Conservation (phyloP, 306 rosid species). For the Betula pendula region DNA sequence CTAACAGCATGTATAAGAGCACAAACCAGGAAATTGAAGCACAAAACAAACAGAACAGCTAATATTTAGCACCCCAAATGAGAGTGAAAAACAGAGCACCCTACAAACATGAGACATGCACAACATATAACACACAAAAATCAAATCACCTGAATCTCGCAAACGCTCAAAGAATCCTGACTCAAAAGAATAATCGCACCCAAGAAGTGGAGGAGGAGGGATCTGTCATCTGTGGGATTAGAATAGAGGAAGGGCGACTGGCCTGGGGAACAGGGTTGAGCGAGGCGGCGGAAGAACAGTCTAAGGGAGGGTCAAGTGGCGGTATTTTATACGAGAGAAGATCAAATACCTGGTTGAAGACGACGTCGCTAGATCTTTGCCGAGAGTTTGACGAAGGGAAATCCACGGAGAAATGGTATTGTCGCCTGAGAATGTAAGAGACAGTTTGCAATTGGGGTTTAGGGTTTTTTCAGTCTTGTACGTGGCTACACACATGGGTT, state of each 20-base stretch:
- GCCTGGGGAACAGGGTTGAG: not conserved
- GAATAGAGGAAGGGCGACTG: too few species aligned
- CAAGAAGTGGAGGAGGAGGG: not conserved
- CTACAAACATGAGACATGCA: conserved; percentile 3
- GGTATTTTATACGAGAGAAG: conserved; percentile 1
- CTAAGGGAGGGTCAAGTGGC: conserved; percentile 27
- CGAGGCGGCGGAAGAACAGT: conserved; percentile 25
- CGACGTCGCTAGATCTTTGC: not conserved
- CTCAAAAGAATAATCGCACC: not conserved
- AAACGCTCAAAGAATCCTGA: conserved; percentile 13
- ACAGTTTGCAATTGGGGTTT: not conserved
- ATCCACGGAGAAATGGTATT: not conserved
- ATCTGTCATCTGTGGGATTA: too few species aligned
- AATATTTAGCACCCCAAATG: not conserved
- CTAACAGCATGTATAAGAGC: not conserved
- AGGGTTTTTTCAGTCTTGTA: too few species aligned
- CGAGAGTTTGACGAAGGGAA: not conserved
- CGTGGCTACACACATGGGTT: too few species aligned
- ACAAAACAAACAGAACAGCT: not conserved
- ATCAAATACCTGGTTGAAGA: not conserved
- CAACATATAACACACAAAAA: not conserved
- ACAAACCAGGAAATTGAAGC: not conserved
- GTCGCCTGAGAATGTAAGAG: not conserved
- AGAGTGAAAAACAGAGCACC: not conserved
- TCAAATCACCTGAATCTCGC: conserved; percentile 9